Base-by-base conservation (phyloP, 2,329 filamentous ascomycete species). In the Cytospora piceae region DNA sequence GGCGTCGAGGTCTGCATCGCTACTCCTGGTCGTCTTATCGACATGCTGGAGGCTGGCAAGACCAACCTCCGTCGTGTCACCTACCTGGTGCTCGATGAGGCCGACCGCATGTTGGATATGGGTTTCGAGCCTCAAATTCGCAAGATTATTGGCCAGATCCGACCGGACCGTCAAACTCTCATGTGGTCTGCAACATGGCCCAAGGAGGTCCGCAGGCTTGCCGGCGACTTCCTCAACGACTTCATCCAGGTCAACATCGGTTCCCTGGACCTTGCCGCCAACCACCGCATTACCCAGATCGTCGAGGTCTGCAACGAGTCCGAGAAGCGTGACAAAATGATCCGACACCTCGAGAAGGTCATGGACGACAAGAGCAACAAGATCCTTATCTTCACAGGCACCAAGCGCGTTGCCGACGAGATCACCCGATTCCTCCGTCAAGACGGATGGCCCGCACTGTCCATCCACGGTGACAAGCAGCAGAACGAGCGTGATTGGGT, bases 111-210 rank as follows among this genome's bases (percentile, higher is more conserved):
- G 95, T 86, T 99, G 78, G 95, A 99, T 83, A 99, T 99, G 95
- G 95, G 95, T 88, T 98, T 99, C 82, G 95, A 99, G 83, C 95
- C 95, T 71, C 95, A 98, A 80, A 98, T 99, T 74, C 93, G 95
- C 83, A 98, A 98, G 85, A 98, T 99, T 71, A 94, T 99, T 72
- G 87, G 91, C 70, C 95, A 99, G 82, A 98, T 98, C 80, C 93
- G 95, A 73, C 95, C 95, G 62, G 95, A 99, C 78, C 90, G 95
- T 85, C 95, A 99, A 80, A 99, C 95, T 69, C 95, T 95, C 84
- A 97, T 99, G 93, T 99, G 94, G 93, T 99, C 95, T 68, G 95
- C 95, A 73, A 99, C 95, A 8, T 99, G 95, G 94, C 95, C 95
- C 75, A 97, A 97, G 86, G 94, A 98, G 79, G 94, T 99, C 72